Conservation (phyloP, 371 early-diverging fungal genomes). For the Fennellomyces sp. region DNA sequence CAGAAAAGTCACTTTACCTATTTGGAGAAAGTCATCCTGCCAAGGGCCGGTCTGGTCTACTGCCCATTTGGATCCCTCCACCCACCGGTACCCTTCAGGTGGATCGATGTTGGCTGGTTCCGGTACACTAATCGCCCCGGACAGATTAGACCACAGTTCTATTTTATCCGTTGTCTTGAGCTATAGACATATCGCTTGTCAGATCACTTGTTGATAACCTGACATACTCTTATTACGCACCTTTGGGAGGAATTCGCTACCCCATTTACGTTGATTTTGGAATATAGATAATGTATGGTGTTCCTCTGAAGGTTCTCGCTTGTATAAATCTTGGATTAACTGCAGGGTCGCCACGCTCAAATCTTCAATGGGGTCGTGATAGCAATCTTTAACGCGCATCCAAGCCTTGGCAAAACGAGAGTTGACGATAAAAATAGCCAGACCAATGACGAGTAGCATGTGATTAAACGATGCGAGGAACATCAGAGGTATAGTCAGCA, state of each 20-base stretch:
- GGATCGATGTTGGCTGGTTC: conserved; percentile 23
- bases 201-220: no score
- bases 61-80: conserved; percentile 29
- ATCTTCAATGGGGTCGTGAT: no score
- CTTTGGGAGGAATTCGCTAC: conserved; percentile 35
- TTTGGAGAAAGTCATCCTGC: conserved; percentile 32
- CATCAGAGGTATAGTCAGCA: conserved; percentile 5
- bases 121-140: conserved; percentile 16
- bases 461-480: conserved; percentile 29
- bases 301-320: no score
- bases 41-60: conserved; percentile 41
- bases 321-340: neutral
- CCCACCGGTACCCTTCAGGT: conserved; percentile 41
- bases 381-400: neutral
- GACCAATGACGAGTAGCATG: conserved; percentile 25
- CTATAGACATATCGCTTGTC: no score
- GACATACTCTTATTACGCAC: conserved; percentile 11
- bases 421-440: conserved; percentile 29
- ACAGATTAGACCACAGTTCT: conserved; percentile 31
- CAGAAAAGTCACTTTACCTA: conserved; percentile 19
- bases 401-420: conserved; percentile 34
- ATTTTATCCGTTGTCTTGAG: conserved; percentile 9
- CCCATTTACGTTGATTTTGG: conserved; percentile 30
- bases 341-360: conserved; percentile 18
- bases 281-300: neutral